These are phyloP conservation scores for Suillus clintonianus DNA, from an alignment of 768 basidiomycete species.

Conservation along the genomic window DNA sequence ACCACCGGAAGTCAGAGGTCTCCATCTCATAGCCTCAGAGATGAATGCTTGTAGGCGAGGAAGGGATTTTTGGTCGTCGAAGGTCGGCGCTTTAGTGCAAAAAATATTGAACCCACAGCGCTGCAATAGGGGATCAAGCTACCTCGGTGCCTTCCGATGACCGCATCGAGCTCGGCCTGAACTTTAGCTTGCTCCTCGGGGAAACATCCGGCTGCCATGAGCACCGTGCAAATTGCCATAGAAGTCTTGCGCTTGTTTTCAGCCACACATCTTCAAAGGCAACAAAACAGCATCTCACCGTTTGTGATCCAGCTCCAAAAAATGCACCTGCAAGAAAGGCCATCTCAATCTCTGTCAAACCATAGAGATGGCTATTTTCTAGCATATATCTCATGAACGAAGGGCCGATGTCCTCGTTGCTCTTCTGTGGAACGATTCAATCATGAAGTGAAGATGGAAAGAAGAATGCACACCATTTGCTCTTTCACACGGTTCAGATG, in stretches of 20 bases:
- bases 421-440: not conserved
- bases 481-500: not conserved
- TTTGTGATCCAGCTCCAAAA: not conserved
- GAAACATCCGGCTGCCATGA: not conserved
- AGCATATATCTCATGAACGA: not conserved
- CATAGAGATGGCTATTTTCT: not conserved
- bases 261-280: not conserved
- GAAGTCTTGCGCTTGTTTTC: not conserved
- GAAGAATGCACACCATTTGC: not conserved
- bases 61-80: not conserved
- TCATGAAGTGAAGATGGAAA: not conserved
- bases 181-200: not conserved
- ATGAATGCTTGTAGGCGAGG: not conserved
- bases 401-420: not conserved
- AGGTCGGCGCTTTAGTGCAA: not conserved
- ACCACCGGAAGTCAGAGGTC: not conserved
- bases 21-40: not conserved
- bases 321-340: not conserved
- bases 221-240: not conserved
- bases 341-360: not conserved
- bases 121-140: not conserved
- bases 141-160: not conserved
- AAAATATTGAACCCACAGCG: not conserved
- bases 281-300: not conserved
- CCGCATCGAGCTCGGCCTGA: not conserved